Base-by-base conservation (phyloP, 208 protist species). In the Wallacemonas sp. region DNA sequence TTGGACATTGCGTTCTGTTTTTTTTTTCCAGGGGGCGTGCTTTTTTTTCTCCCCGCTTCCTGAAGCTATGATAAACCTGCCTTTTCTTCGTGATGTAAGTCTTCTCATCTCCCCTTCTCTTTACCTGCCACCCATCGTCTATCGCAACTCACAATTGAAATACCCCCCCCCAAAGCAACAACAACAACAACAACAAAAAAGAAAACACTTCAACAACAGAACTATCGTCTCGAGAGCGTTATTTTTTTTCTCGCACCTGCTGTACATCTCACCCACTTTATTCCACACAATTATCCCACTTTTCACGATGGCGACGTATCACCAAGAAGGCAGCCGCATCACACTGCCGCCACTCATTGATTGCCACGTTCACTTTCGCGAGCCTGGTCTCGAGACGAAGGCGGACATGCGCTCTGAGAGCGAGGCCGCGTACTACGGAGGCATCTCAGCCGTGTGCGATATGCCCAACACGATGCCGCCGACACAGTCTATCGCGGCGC, bases 331-430 rank as follows among this genome's bases (percentile, higher is more conserved):
- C 64, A 72, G 42, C 19, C 46, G 70, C 19, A 59, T 85, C 47
- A 68, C 77, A 27, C 66, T 96, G 24, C 88, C 91, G 5, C 68
- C 87, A 42, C 79, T 98, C 9, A 89, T 98, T 36, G 96, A 98
- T 80, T 90, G 94, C 41, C 94, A 97, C 72, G 96, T 97, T 0
- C 94, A 97, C 79, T 86, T 98, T 58, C 80, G 95, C 30, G 94
- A 98, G 67, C 96, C 96, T 19, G 96, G 96, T 11, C 77, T 95
- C 0, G 88, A 91, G 61, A 75, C 97, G 72, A 98, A 98, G 77
- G 96, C 86, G 2, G 90, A 98, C 66, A 98, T 97, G 84, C 72
- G 68, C 19, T 84, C 72, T 60, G 88, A 97, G 69, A 87, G 88
- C n/a, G 79, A 75, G 17, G 86, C 95, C n/a, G 96, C 96, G 17